A percentile compares a stretch with the other conserved stretches of the same genome.
These are phyloP conservation scores for Globisporangium paddicum DNA, from an alignment of 352 stramenopile genomes.

Conservation along the genomic window DNA sequence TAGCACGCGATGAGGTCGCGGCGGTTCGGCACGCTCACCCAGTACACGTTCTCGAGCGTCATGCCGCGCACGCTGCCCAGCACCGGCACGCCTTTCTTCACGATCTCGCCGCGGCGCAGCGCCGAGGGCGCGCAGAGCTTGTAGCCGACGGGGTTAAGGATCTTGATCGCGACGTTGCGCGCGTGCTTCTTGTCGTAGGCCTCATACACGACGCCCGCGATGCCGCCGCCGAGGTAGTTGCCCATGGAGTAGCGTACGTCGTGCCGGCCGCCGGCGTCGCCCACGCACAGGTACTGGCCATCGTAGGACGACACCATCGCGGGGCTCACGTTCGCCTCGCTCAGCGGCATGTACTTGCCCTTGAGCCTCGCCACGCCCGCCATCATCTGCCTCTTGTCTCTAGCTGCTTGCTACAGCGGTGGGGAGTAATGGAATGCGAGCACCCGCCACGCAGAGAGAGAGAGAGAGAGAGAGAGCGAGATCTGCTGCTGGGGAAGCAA, in stretches of 20 bases:
- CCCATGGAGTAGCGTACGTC: slow-evolving; percentile 72
- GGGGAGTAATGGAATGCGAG: slow-evolving; percentile 1
- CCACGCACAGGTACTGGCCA: slow-evolving; percentile 68
- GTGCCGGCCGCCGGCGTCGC: slow-evolving; percentile 5
- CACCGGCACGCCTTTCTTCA: slow-evolving; percentile 62
- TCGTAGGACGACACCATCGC: slow-evolving; percentile 75
- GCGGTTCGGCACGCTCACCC: slow-evolving; percentile 59
- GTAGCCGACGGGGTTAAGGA: slow-evolving; percentile 96
- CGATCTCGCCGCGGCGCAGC: slow-evolving; percentile 82
- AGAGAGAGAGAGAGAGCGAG: not conserved
- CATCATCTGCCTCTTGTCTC: no score
- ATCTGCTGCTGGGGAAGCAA: not conserved
- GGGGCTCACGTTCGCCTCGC: slow-evolving; percentile 74
- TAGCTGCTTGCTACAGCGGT: no score
- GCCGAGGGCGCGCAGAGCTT: slow-evolving; percentile 77
- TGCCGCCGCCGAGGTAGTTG: slow-evolving; percentile 91
- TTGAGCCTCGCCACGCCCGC: slow-evolving; percentile 41
- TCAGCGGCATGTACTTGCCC: slow-evolving; percentile 86
- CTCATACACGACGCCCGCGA: slow-evolving; percentile 92
- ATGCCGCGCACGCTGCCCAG: slow-evolving; percentile 49
- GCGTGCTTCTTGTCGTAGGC: slow-evolving; percentile 74
- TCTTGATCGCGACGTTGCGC: slow-evolving; percentile 93
- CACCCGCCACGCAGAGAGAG: not conserved
- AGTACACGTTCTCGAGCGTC: slow-evolving; percentile 76
- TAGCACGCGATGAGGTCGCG: slow-evolving; percentile 71